Evolutionary conservation across 768 basidiomycete genomes (phyloP), one percentile per base, ranked within the genome.

Genomic region (Pisolithus orientalis): DNA sequence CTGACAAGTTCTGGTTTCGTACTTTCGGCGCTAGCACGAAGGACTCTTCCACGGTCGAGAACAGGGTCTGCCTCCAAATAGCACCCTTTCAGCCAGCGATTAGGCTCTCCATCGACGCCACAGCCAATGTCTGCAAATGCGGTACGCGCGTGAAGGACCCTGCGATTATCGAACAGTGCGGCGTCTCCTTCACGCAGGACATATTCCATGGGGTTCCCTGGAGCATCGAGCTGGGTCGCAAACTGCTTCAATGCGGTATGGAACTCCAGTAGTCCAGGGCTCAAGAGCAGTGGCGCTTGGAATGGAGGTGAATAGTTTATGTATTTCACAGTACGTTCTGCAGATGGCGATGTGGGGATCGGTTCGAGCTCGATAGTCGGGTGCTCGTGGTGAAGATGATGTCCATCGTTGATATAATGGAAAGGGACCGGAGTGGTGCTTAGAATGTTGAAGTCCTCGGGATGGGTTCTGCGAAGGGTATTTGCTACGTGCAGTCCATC

Each of bases 291-390:
- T 0, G 90, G 86, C 0, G 87, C 93, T 70, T 95, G 93, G 78
- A 97, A 98, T 0, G 94, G 94, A 0, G 95, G 95, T 1, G 89
- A 87, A 67, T 95, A 97, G 70, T 94, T 97, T 62, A 97, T 79
- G 54, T 85, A 77, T 42, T 71, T 68, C 58, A 95, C 77, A 8
- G 61, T 51, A 8, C 60, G 62, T 31, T 51, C 54, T 0, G 50
- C 53, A 4, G 54, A 43, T 4, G 51, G 38, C 21, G 64, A 52
- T 24, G 61, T 2, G 48, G 52, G 50, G 27, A 59, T 49, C 14
- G 28, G n/a, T 31, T 72, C 70, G 43, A 92, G 74, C 57, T 89
- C 79, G 63, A 96, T 85, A 3, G 90, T 88, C 1, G 84, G 82
- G 62, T 92, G 93, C 21, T 75, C 66, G 50, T 75, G 65, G 57